These are phyloP conservation scores for Ambrosia trifida DNA, from an alignment of 129 eudicot species.

Conservation along the genomic window DNA sequence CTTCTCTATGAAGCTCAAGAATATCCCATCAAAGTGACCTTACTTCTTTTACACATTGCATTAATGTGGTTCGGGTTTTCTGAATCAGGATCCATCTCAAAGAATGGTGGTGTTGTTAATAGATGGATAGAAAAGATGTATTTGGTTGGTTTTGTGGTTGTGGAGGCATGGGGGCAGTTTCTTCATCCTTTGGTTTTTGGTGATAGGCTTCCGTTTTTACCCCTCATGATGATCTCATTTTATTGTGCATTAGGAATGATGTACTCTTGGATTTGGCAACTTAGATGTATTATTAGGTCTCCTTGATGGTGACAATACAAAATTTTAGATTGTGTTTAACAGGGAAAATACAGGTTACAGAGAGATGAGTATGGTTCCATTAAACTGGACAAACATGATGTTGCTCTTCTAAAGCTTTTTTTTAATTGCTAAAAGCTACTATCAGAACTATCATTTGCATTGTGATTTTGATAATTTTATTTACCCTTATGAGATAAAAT, in stretches of 20 bases:
- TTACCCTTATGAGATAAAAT: too few relatives aligned
- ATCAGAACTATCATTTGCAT: too few relatives aligned
- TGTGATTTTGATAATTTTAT: too few relatives aligned
- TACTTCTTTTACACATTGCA: conserved; percentile 51
- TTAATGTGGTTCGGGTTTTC: conserved; percentile 78
- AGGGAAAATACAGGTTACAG: not conserved
- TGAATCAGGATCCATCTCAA: conserved; percentile 8
- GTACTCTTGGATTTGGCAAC: conserved; percentile 98
- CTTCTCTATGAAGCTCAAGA: conserved; percentile 90
- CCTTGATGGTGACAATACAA: conserved; percentile 23
- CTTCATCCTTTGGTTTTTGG: conserved; percentile 65
- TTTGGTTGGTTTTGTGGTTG: conserved; percentile 65
- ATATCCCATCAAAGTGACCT: conserved; percentile 71
- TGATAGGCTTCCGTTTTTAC: conserved; percentile 68
- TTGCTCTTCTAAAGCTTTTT: too few relatives aligned
- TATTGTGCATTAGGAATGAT: conserved; percentile 84
- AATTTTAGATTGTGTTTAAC: not conserved
- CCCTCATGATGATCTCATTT: conserved; percentile 74
- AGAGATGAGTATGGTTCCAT: too few relatives aligned
- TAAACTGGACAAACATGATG: too few relatives aligned
- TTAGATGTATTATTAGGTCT: conserved; percentile 46
- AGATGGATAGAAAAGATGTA: conserved; percentile 69
- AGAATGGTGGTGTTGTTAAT: conserved; percentile 29
- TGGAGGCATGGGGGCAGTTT: conserved; percentile 86
- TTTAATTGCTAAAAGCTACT: too few relatives aligned